Evolutionary conservation across 2,329 filamentous ascomycete genomes (phyloP).

Genomic region (Alternaria atra): DNA sequence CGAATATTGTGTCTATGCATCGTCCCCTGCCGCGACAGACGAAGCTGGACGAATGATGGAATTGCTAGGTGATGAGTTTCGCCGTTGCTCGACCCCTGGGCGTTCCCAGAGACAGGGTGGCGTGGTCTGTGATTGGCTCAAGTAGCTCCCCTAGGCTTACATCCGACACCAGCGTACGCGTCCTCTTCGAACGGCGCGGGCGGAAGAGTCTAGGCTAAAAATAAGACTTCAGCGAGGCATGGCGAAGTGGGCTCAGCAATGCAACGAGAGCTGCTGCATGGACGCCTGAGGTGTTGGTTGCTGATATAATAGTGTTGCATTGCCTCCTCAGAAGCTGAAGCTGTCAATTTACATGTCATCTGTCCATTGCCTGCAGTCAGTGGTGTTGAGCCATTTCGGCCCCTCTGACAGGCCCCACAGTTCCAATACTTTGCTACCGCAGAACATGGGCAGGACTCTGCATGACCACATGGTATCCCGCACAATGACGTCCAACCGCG

Average conservation of each 20-base stretch:
- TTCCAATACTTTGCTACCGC: slow-evolving; percentile 15
- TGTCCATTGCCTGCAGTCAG: slow-evolving; percentile 3
- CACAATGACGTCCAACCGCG: slow-evolving; percentile 17
- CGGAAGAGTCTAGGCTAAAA: slow-evolving; percentile 5
- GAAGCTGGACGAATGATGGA: not conserved
- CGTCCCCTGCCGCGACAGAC: slow-evolving; percentile 1
- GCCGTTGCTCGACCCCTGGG: slow-evolving; percentile 17
- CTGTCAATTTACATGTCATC: not conserved
- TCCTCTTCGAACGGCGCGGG: slow-evolving; percentile 11
- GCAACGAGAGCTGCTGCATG: not conserved
- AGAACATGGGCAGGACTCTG: slow-evolving; percentile 3
- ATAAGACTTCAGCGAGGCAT: not conserved
- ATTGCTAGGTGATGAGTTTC: slow-evolving; percentile 4
- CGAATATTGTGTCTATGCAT: not conserved
- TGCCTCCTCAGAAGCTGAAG: slow-evolving; percentile 3
- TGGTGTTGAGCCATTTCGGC: slow-evolving; percentile 13
- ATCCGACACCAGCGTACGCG: slow-evolving; percentile 16
- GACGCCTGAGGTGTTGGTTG: not conserved
- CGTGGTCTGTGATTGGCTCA: slow-evolving; percentile 7
- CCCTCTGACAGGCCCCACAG: slow-evolving; percentile 11
- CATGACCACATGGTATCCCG: slow-evolving; percentile 10
- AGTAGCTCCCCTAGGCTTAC: slow-evolving; percentile 1
- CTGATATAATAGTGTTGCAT: slow-evolving; percentile 9
- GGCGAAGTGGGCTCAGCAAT: slow-evolving; percentile 5
- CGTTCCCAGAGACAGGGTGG: slow-evolving; percentile 8